Conservation (phyloP, 1,284 basidiomycete genomes). For the Ceratobasidium theobromae region DNA sequence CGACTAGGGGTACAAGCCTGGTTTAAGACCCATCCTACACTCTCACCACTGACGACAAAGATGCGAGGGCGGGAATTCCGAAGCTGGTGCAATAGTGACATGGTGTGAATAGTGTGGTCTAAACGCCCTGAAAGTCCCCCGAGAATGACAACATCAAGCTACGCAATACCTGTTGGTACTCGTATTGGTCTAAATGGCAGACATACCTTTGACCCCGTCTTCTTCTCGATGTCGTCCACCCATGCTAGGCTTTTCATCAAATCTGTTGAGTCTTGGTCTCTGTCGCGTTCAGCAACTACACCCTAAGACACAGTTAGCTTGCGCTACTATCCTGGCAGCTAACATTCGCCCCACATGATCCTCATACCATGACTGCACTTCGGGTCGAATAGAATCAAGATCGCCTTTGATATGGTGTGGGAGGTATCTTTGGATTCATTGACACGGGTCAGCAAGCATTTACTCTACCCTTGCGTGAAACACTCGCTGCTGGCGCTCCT, state of each 20-base stretch:
- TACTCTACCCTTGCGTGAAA: neutral
- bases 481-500: conserved; percentile 43
- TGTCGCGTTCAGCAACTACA: conserved; percentile 67
- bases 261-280: conserved; percentile 85
- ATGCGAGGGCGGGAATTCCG: conserved; percentile 62
- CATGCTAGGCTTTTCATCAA: conserved; percentile 86
- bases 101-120: conserved; percentile 91
- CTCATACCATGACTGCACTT: conserved; percentile 72
- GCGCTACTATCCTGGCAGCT: conserved; percentile 26
- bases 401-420: conserved; percentile 93
- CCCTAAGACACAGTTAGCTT: conserved; percentile 48
- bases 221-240: conserved; percentile 55
- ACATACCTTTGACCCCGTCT: conserved; percentile 40
- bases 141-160: conserved; percentile 75
- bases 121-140: conserved; percentile 89
- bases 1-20: conserved; percentile 51
- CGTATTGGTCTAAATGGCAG: neutral
- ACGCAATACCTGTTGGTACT: conserved; percentile 37
- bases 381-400: conserved; percentile 80
- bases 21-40: conserved; percentile 85
- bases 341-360: conserved; percentile 49
- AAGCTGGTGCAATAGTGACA: conserved; percentile 83
- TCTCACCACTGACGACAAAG: conserved; percentile 83
- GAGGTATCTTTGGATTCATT: conserved; percentile 52
- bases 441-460: conserved; percentile 29